Evolutionary conservation across 495 filamentous ascomycete genomes (phyloP), one percentile per base, ranked within the genome.

Genomic region (Aspergillus carlsbadensis): DNA sequence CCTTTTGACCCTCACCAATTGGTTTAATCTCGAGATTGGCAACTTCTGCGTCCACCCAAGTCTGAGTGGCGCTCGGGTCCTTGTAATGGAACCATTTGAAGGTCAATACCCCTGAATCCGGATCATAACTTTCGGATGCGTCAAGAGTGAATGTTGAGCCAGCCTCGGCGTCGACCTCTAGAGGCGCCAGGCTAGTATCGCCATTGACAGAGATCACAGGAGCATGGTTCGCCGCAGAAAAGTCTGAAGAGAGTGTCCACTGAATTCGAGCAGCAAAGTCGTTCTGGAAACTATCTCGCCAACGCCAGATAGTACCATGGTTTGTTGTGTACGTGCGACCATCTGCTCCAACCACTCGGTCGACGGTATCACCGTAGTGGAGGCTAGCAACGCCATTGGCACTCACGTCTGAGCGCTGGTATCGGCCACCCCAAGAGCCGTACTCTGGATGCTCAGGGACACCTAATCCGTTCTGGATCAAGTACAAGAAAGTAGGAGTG

Each of bases 211-310:
- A 58, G 14, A 78, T 61, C 1, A 78, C 65, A 10, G 77, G 77
- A 22, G 69, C 68, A 53, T 81, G 76, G 44, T 76, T 78, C 7
- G 66, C 70, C 8, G 57, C 57, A 21, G 43, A 49, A 20, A 66
- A 52, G 41, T 71, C 57, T 3, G 58, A 17, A 5, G 63, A 56
- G 1, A 79, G 54, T 3, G 72, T 71, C 78, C 77, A 81, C 61
- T 77, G 70, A 43, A 81, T 78, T 2, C 78, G 64, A 8, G 77
- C 77, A 0, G 76, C 77, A 40, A 81, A 78, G 54, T 81, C 78
- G 50, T 73, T 74, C 59, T 80, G 75, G 53, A 71, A 78, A 0
- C 74, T 75, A 52, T 71, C 65, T 13, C 76, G 51, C 78, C 76
- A 81, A 14, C 78, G 64, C 77, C 77, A 81, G 49, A 79, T 75